Evolutionary conservation across 2,329 filamentous ascomycete genomes (phyloP), one percentile per base, ranked within the genome.

Genomic region (Sclerotiophoma versabilis): DNA sequence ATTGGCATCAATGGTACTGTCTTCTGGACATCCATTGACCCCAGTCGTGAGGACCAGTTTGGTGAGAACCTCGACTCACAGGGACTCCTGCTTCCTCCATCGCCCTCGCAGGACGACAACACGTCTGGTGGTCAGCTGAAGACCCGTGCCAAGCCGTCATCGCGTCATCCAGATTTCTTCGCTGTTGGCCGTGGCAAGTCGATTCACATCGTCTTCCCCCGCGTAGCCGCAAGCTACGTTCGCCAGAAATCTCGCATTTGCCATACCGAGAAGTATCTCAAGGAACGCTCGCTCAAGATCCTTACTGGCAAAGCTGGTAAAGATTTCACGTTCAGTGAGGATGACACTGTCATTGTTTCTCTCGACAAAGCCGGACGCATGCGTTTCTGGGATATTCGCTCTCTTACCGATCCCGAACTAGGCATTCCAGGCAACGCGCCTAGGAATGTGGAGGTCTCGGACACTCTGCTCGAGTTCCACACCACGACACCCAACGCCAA

Each of bases 291-390:
- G 42, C 81, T 98, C 62, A 96, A 93, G 77, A 96, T 99, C 76
- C 92, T 93, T 65, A 98, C 93, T 58, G 95, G 93, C 65, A 99
- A 99, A 80, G 93, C 95, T 62, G 95, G 93, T 60, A 99, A 99
- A 76, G 95, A 99, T 75, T 99, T 99, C 74, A 90, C 88, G 39
- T 99, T 99, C 78, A 97, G 93, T 75, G 93, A 96, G 74, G 95
- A 99, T 74, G 95, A 99, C 75, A 91, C 89, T 1, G 88, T 93
- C 33, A 92, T 99, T 64, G 93, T 96, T 39, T 97, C 93, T 42
- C 85, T 99, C 46, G 96, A 99, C 76, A 99, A 99, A 80, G 93
- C 92, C 55, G 96, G 95, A 41, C 88, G 92, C 58, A 88, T 98
- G 78, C 95, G 96, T 77, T 97, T 99, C 81, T 99, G 95, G 96